phyloP scores from a whole-genome alignment of 148 eudicot genomes.

The Agrostemma githago region DNA sequence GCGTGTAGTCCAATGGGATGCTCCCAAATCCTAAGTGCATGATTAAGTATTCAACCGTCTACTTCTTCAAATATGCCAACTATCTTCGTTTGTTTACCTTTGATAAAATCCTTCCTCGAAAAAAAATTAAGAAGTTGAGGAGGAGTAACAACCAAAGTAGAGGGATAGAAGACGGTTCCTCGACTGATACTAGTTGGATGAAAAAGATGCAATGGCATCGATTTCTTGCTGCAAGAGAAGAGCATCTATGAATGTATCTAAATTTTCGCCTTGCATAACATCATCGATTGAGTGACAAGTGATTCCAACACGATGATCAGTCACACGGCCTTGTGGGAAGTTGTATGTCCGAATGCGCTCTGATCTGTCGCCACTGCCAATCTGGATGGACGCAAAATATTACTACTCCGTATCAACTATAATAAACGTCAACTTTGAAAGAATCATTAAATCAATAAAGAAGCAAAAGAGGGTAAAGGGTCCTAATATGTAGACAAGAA shows the following conservation, averaged over 20 bases:
- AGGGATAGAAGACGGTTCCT: too few relatives aligned
- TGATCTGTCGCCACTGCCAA: slow-evolving; percentile 95
- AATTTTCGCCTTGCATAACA: slow-evolving; percentile 74
- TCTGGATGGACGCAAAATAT: slow-evolving; percentile 32
- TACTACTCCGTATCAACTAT: not conserved
- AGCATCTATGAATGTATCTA: slow-evolving; percentile 71
- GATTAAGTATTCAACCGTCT: too few relatives aligned
- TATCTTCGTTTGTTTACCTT: too few relatives aligned
- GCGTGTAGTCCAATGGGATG: too few relatives aligned
- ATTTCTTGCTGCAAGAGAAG: slow-evolving; percentile 83
- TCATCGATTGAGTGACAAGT: slow-evolving; percentile 71
- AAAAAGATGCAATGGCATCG: slow-evolving; percentile 77
- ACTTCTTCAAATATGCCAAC: too few relatives aligned
- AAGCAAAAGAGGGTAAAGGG: not conserved
- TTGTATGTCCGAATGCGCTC: slow-evolving; percentile 98
- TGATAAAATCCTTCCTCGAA: too few relatives aligned
- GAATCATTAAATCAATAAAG: not conserved
- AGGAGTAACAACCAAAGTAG: too few relatives aligned
- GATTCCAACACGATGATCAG: slow-evolving; percentile 92
- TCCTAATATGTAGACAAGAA: not conserved
- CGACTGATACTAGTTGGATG: slow-evolving; percentile 24
- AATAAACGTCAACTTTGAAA: too few relatives aligned
- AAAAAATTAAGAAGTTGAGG: too few relatives aligned
- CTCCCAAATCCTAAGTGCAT: too few relatives aligned
- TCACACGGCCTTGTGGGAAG: slow-evolving; percentile 94